Evolutionary conservation across 1,139 yeast genomes (phyloP).

Genomic region (Torulaspora pretoriensis): DNA sequence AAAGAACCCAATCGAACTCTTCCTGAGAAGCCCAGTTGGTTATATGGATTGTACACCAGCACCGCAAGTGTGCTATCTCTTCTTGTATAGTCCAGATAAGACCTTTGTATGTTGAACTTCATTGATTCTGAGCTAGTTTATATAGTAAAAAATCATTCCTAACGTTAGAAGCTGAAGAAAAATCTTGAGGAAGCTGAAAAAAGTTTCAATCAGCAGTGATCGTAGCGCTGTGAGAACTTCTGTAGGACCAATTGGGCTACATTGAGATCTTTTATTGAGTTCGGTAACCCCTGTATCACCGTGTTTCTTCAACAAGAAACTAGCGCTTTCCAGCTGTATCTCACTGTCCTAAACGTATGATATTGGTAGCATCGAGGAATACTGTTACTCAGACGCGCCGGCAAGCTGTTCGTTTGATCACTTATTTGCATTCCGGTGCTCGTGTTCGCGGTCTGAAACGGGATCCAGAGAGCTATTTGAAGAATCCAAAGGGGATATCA

Average conservation of each 20-base stretch:
- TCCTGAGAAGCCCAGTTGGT: no score
- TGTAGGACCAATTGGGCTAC: neutral
- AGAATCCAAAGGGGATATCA: constrained; percentile 51
- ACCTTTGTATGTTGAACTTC: no score
- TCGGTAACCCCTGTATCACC: neutral
- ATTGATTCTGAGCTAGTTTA: neutral
- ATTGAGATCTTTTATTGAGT: neutral
- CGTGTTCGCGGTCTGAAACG: constrained; percentile 71
- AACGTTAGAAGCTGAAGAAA: neutral
- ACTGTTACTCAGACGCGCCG: constrained; percentile 4
- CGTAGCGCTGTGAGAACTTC: neutral
- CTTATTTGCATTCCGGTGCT: constrained; percentile 50
- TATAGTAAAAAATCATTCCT: neutral
- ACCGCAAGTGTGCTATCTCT: no score
- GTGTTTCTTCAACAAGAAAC: neutral
- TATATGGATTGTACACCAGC: no score
- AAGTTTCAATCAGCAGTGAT: neutral
- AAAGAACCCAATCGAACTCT: no score
- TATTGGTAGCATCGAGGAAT: constrained; percentile 6
- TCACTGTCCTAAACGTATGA: constrained; percentile 4
- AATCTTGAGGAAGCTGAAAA: constrained; percentile 2
- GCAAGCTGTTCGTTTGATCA: constrained; percentile 21
- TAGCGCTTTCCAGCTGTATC: neutral
- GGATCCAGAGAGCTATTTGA: constrained; percentile 63
- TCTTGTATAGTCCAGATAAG: no score